Conservation (phyloP, 257 asterid genomes). For the Knoxia roxburghii region DNA sequence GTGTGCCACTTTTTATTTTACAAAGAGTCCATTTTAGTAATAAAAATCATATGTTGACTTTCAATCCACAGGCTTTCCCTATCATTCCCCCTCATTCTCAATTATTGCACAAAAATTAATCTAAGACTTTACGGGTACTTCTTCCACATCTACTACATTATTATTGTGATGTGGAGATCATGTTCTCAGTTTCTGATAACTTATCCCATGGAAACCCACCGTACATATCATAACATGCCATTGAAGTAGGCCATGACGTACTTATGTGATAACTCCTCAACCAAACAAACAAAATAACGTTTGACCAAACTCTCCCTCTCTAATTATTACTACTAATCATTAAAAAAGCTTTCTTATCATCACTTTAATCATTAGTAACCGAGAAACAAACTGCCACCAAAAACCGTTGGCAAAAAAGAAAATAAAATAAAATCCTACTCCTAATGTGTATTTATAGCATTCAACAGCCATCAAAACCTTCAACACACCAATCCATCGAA, state of each 20-base stretch:
- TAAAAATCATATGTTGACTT: no score
- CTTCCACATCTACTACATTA: no score
- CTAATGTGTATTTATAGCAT: background rate
- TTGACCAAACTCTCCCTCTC: no score
- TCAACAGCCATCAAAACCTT: background rate
- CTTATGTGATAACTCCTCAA: no score
- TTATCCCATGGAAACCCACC: conserved; percentile 30
- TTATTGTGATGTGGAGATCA: background rate
- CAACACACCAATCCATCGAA: background rate
- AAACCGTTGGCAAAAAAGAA: background rate
- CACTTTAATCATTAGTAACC: background rate
- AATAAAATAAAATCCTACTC: background rate
- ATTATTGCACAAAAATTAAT: no score
- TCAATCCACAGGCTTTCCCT: no score
- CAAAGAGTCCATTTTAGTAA: no score
- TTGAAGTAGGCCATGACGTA: conserved; percentile 27
- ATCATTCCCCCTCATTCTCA: no score
- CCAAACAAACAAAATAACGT: background rate
- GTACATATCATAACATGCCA: conserved; percentile 39
- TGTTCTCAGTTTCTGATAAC: background rate
- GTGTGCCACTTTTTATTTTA: no score
- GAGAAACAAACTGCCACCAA: background rate
- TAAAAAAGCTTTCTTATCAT: background rate
- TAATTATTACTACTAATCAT: background rate
- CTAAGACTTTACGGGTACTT: no score